These are phyloP conservation scores for Amanita subjunquillea DNA, from an alignment of 768 basidiomycete species.

Conservation along the genomic window DNA sequence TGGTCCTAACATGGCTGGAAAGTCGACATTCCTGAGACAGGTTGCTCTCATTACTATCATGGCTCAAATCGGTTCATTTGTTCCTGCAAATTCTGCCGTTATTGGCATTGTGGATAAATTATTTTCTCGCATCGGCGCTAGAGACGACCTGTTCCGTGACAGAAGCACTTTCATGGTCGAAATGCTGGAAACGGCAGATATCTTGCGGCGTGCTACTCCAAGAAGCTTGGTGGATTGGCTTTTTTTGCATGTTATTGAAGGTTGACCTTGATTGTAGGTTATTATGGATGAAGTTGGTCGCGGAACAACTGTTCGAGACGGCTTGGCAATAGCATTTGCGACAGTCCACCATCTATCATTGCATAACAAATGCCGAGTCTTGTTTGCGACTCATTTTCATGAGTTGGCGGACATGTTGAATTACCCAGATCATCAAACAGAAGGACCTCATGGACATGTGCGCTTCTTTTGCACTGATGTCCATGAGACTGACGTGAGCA, in stretches of 20 bases:
- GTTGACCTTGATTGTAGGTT: constrained; percentile 40
- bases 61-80: constrained; percentile 89
- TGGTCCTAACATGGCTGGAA: constrained; percentile 94
- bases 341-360: constrained; percentile 73
- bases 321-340: constrained; percentile 89
- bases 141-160: constrained; percentile 90
- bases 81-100: constrained; percentile 74
- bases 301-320: constrained; percentile 88
- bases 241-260: not conserved
- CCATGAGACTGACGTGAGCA: constrained; percentile 61
- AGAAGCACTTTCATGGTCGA: constrained; percentile 98
- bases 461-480: constrained; percentile 88
- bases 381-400: constrained; percentile 99
- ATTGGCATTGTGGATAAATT: constrained; percentile 86
- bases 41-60: constrained; percentile 83
- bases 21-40: constrained; percentile 89
- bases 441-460: constrained; percentile 46
- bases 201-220: constrained; percentile 73
- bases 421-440: constrained; percentile 32
- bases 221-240: constrained; percentile 59
- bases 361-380: constrained; percentile 65
- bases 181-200: constrained; percentile 91
- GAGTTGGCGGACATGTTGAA: constrained; percentile 83
- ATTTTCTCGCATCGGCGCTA: constrained; percentile 91
- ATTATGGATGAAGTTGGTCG: constrained; percentile 99